Base-by-base conservation (phyloP, 2,329 filamentous ascomycete genomes). In the Xylariaceae sp. region DNA sequence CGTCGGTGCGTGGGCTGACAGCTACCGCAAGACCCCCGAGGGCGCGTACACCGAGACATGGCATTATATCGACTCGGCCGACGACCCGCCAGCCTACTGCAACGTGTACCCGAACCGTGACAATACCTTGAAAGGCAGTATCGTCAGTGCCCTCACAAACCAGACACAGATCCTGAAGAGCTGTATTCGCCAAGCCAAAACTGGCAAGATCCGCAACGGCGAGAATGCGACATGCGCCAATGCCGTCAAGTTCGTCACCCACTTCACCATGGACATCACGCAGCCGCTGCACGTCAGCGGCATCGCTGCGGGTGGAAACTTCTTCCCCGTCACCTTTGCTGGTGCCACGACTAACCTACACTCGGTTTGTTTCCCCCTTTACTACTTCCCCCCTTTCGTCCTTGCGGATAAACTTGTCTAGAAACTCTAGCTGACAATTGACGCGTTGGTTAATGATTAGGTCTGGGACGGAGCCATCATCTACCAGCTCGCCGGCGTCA, bases 401-500 rank as follows among this genome's bases (percentile, higher is more conserved):
- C 19, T 4, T 16, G 9, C 6, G 21, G 16, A 12, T 31, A 2
- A 3, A 24, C 7, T 8, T 19, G 3, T n/a, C 3, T 14, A 24
- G 19, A 34, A 43, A 4, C 12, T 17, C 29, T 12, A 26, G 44
- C 58, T 60, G 14, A 60, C 45, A 29, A 29, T 8, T 6, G 17
- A 7, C n/a, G 19, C 9, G 12, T 49, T 7, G 29, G 9, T 19
- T 28, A n/a, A 11, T 3, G 40, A 31, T 44, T 51, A 64, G 62
- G 41, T 64, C 21, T 84, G 81, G 81, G 81, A 83, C 60, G 78
- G 77, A 3, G 70, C 71, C 34, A 82, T 82, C 47, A 74, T 78
- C 11, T 76, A 79, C 58, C 29, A 58, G 36, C 53, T 60, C 9
- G 62, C 64, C 2, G 58, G 59, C 29, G 62, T 64, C 3, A 44